These are phyloP conservation scores for Spinacia oleracea DNA, from an alignment of 179 eudicot genomes.

Conservation along the genomic window DNA sequence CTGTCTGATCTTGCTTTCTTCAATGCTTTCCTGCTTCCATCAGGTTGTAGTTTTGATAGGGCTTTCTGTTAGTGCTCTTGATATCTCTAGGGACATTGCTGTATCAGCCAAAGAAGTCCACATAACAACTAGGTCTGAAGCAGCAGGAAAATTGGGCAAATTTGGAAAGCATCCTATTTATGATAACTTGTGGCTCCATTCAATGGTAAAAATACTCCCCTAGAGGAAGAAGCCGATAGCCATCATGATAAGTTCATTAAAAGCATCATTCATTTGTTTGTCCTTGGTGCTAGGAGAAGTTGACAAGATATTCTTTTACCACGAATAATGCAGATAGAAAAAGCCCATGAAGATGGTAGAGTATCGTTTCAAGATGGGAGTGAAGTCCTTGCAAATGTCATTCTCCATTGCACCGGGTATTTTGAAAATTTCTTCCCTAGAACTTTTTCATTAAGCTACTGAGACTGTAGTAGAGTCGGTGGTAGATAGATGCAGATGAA, in stretches of 20 bases:
- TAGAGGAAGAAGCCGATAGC: constrained; percentile 7
- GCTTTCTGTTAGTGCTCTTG: constrained; percentile 67
- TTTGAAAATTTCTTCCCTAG: background rate
- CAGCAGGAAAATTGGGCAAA: constrained; percentile 1
- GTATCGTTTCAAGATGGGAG: constrained; percentile 64
- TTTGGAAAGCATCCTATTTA: constrained; percentile 44
- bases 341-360: constrained; percentile 63
- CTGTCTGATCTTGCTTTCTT: background rate
- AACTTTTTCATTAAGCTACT: background rate
- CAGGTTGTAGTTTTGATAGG: constrained; percentile 89
- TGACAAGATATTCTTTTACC: background rate
- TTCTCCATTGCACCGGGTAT: constrained; percentile 92
- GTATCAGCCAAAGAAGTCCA: constrained; percentile 81
- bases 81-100: constrained; percentile 71
- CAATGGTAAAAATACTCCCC: constrained; percentile 52
- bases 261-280: constrained; percentile 2
- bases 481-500: background rate
- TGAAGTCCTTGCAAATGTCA: constrained; percentile 53
- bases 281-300: constrained; percentile 19
- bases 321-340: constrained; percentile 54
- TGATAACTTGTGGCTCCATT: constrained; percentile 70
- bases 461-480: background rate
- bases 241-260: constrained; percentile 1
- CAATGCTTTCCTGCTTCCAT: background rate
- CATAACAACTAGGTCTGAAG: constrained; percentile 56